Base-by-base conservation (phyloP, 371 early-diverging fungal genomes). In the Zancudomyces culisetae region DNA sequence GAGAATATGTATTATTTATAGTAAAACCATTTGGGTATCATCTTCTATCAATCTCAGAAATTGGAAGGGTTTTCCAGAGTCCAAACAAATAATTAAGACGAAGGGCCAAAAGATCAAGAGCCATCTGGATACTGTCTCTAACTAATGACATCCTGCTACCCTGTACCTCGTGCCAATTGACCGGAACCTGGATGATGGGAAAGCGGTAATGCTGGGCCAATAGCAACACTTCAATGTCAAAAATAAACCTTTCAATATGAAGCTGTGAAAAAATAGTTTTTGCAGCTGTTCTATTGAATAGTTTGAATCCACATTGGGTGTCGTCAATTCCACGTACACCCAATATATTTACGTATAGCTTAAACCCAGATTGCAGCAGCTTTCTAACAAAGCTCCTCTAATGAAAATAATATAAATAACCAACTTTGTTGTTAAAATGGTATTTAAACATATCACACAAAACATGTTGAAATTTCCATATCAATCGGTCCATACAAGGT, bases 251-350 rank as follows among this genome's bases (percentile, higher is more conserved):
- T 57, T 90, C 87, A 1, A 87, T 88, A 56, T 92, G 94, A 81
- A 92, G 83, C 61, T 79, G 78, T 19, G 86, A 78, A 56, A 90
- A 89, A 26, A 93, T 80, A 21, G 59, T 53, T 43, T 69, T 75
- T 0, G 88, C 91, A 0, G 92, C 76, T 45, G 66, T 61, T 18
- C 94, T 78, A 0, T 87, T 80, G 56, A 92, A 81, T 30, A 95
- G 64, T 58, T 95, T 95, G 73, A 95, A 95, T 1, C 96, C 96
- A 64, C 96, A 95, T 64, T 95, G 94, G 1, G 93, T 93, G 64
- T 95, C 93, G 40, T 79, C 77, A 56, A 93, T 83, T 2, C 76
- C 75, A 19, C 83, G 72, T 55, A 92, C 83, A 10, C 85, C 84
- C 47, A 93, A 70, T 6, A 87, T 52, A 52, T 80, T 79, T 27